Percentiles rank a stretch among this genome's conserved stretches.
Conservation (phyloP, 2,329 filamentous ascomycete species). For the Arthrobotrys conoides region DNA sequence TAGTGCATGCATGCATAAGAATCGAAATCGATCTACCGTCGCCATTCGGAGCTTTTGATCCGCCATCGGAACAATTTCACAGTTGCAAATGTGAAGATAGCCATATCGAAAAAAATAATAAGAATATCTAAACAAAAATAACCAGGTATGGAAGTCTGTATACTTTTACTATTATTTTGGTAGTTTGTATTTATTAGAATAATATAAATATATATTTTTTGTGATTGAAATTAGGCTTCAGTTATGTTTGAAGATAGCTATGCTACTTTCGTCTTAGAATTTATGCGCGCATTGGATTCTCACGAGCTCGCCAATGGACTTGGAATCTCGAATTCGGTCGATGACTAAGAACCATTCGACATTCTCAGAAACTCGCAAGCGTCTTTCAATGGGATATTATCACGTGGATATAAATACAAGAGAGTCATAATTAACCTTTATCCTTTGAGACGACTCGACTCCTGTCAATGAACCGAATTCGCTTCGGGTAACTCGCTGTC, state of each 20-base stretch:
- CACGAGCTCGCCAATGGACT: neutral
- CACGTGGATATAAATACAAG: constrained; percentile 6
- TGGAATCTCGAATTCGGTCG: neutral
- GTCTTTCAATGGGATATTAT: neutral
- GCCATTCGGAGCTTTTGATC: neutral
- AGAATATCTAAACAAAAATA: neutral
- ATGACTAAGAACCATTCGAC: neutral
- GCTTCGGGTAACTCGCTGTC: constrained; percentile 28
- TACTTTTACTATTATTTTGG: constrained; percentile 1
- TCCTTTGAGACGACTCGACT: neutral
- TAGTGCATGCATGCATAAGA: neutral
- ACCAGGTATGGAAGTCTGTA: constrained; percentile 19
- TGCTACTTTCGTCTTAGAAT: neutral
- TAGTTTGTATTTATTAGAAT: constrained; percentile 8
- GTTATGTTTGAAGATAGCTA: neutral
- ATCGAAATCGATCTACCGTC: neutral
- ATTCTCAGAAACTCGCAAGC: neutral
- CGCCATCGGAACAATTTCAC: neutral
- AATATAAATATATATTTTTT: neutral
- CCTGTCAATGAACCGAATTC: constrained; percentile 25
- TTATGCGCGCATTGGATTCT: neutral
- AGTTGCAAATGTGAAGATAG: neutral
- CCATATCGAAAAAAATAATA: neutral
- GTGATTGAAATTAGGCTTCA: constrained; percentile 18
- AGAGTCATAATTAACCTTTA: neutral